Base-by-base conservation (phyloP, 306 rosid species). In the Begonia fuchsioides region DNA sequence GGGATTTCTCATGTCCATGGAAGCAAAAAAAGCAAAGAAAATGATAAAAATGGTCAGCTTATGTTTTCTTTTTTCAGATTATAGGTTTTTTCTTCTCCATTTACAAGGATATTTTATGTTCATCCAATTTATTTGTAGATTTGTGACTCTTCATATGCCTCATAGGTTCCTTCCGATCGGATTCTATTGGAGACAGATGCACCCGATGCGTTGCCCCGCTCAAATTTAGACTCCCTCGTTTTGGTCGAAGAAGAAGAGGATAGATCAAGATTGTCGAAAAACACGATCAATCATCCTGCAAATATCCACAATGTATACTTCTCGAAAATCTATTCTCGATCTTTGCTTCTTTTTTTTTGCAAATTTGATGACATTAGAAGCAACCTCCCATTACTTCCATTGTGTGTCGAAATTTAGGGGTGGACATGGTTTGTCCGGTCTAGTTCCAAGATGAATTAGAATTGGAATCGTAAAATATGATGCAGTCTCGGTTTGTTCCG, bases 131-230 rank as follows among this genome's bases (percentile, higher is more conserved):
- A 45, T 5, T 5, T 53, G 58, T 43, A 11, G n/a, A 16, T 32
- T 32, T 44, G 35, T 56, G 17, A 44, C 51, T 44, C 39, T 32
- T 12, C 13, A 35, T 35, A 38, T 48, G 39, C 63, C 52, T 52
- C 26, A 41, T 71, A 82, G 92, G 94, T 90, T 51, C 68, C 97
- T 17, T 60, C 71, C 39, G 84, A 81, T 52, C 72, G 92, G 69
- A 74, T 90, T 64, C 65, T 90, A 68, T 56, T 90, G 77, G 95
- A 90, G 85, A 78, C 94, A 0, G 97, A 90, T 71, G 97, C 95
- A n/a, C 95, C 97, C 11, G 92, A 90, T 66, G 97, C 85, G 9
- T 76, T 79, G 13, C 95, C 87, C 11, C 71, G 47, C 58, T 68
- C 74, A 20, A 66, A 58, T 51, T 46, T 50, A 55, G 74, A 62